Percentiles rank a stretch among this genome's conserved stretches.
phyloP scores from a whole-genome alignment of 768 basidiomycete genomes.

The Boletus insuetus region DNA sequence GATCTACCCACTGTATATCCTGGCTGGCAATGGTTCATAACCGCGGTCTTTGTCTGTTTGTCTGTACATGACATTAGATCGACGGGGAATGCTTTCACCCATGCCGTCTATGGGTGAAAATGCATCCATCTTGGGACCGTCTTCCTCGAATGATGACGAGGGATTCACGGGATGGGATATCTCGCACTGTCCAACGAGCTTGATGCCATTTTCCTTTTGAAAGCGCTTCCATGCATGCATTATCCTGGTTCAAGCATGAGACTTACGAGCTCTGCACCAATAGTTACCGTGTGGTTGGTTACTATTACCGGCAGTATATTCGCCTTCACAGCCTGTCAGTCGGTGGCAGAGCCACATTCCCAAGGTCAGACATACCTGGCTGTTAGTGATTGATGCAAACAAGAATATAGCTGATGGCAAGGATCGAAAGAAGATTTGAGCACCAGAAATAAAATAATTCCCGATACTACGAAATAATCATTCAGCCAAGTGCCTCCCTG shows the following conservation, averaged over 20 bases:
- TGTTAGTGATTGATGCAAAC: conserved; percentile 88
- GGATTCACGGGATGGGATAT: conserved; percentile 79
- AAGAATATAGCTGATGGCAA: conserved; percentile 92
- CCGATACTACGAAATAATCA: conserved; percentile 55
- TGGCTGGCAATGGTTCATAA: conserved; percentile 56
- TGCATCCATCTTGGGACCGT: conserved; percentile 33
- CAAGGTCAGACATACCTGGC: conserved; percentile 43
- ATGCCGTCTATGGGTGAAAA: conserved; percentile 54
- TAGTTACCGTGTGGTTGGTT: conserved; percentile 94
- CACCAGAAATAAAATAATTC: conserved; percentile 89
- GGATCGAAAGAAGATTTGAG: conserved; percentile 87
- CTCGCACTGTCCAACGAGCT: conserved; percentile 88
- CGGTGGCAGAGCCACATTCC: conserved; percentile 9
- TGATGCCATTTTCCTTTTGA: conserved; percentile 65
- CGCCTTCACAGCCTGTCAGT: conserved; percentile 40
- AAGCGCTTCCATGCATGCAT: conserved; percentile 10
- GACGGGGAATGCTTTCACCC: conserved; percentile 44
- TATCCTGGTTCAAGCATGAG: conserved; percentile 50
- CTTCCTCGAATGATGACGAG: conserved; percentile 28
- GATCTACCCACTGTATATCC: conserved; percentile 57
- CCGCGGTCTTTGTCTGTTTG: conserved; percentile 45
- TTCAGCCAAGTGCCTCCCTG: neutral
- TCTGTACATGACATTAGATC: conserved; percentile 67
- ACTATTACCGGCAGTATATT: conserved; percentile 88
- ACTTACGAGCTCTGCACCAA: conserved; percentile 80